phyloP scores from a whole-genome alignment of 495 filamentous ascomycete species.

The Xanthoparmelia taractica region DNA sequence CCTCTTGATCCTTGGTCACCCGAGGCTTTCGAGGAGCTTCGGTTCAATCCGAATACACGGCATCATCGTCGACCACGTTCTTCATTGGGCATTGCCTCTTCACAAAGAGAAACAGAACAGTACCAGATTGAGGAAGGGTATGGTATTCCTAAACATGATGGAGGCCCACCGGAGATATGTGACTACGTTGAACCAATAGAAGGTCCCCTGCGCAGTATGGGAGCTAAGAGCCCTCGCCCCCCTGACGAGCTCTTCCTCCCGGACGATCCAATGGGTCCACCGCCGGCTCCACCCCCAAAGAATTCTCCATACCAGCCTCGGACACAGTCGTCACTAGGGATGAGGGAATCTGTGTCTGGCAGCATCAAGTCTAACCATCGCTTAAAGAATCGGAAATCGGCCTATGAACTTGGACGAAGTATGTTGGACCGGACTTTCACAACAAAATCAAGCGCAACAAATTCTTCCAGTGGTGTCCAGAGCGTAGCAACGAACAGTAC shows the following conservation, averaged over 20 bases:
- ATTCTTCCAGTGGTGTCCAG: conserved; percentile 58
- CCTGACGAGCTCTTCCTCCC: conserved; percentile 34
- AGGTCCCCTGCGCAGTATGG: conserved; percentile 62
- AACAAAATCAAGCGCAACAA: conserved; percentile 77
- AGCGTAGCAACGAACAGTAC: conserved; percentile 68
- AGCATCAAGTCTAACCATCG: conserved; percentile 33
- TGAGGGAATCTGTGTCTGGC: conserved; percentile 22
- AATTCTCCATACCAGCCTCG: conserved; percentile 36
- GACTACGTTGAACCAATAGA: conserved; percentile 91
- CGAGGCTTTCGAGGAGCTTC: conserved; percentile 68
- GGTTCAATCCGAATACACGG: conserved; percentile 31
- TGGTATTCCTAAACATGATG: conserved; percentile 47
- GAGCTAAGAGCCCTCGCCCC: conserved; percentile 48
- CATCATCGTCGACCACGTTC: conserved; percentile 53
- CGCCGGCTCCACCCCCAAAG: conserved; percentile 39
- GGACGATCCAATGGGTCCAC: conserved; percentile 25
- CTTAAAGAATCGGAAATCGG: conserved; percentile 62
- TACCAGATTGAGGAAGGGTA: conserved; percentile 20
- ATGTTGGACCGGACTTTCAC: conserved; percentile 70
- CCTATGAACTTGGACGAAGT: conserved; percentile 68
- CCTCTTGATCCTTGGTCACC: conserved; percentile 82
- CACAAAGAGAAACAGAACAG: conserved; percentile 13
- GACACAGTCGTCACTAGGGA: conserved; percentile 39
- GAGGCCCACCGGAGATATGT: conserved; percentile 60
- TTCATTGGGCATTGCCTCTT: conserved; percentile 53